phyloP scores from a whole-genome alignment of 2,329 filamentous ascomycete species.

The Venturia pyrina region DNA sequence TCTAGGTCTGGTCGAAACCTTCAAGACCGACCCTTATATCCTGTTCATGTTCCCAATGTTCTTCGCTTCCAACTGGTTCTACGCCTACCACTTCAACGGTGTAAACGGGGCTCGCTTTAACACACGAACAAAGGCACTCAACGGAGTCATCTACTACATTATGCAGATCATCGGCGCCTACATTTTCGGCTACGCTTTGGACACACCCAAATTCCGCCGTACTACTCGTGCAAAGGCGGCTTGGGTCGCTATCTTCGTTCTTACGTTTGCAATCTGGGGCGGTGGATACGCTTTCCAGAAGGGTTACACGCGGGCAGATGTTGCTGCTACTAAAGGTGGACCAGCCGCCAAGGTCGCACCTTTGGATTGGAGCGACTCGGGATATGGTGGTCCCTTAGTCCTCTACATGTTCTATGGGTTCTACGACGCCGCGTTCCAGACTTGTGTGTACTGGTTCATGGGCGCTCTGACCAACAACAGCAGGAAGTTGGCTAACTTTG shows the following conservation, averaged over 20 bases:
- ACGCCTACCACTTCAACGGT: slow-evolving; percentile 68
- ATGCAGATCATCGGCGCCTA: slow-evolving; percentile 70
- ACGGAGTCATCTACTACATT: slow-evolving; percentile 68
- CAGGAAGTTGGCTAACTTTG: slow-evolving; percentile 83
- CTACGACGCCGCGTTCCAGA: slow-evolving; percentile 86
- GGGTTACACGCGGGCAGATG: slow-evolving; percentile 39
- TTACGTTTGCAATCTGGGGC: slow-evolving; percentile 75
- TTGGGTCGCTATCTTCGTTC: slow-evolving; percentile 50
- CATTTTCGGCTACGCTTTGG: slow-evolving; percentile 62
- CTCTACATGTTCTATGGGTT: slow-evolving; percentile 86
- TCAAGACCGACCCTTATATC: slow-evolving; percentile 62
- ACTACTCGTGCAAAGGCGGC: slow-evolving; percentile 56
- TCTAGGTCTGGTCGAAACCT: slow-evolving; percentile 62
- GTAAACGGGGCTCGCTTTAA: slow-evolving; percentile 64
- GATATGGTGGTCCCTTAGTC: slow-evolving; percentile 72
- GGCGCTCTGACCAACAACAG: slow-evolving; percentile 86
- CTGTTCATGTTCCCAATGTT: slow-evolving; percentile 74
- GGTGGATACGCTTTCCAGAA: slow-evolving; percentile 71
- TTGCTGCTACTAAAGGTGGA: slow-evolving; percentile 16
- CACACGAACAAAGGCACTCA: slow-evolving; percentile 64
- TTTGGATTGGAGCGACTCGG: slow-evolving; percentile 55
- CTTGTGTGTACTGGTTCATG: slow-evolving; percentile 91
- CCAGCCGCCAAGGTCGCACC: slow-evolving; percentile 14
- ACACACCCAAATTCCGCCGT: slow-evolving; percentile 47
- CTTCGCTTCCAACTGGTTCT: slow-evolving; percentile 70